phyloP scores from a whole-genome alignment of 768 basidiomycete genomes.

The Phylloporus sp. region DNA sequence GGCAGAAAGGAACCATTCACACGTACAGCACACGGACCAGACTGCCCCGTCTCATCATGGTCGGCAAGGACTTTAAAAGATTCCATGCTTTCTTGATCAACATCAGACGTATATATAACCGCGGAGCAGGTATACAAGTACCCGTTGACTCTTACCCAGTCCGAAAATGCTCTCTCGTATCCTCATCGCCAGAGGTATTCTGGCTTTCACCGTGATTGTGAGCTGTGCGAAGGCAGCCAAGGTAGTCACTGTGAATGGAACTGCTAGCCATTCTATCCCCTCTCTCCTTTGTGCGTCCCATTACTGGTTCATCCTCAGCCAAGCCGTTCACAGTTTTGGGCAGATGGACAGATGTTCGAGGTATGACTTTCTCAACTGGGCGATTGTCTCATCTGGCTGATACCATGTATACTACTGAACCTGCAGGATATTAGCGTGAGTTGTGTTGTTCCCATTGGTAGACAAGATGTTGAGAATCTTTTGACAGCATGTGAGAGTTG shows the following conservation, averaged over 20 bases:
- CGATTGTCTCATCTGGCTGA: not conserved
- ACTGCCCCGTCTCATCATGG: too few relatives aligned
- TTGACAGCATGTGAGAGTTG: constrained; percentile 33
- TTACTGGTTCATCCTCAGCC: not conserved
- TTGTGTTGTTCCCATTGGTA: constrained; percentile 6
- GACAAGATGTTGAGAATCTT: not conserved
- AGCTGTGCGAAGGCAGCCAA: constrained; percentile 5
- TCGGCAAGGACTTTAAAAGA: not conserved
- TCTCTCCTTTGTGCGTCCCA: constrained; percentile 43
- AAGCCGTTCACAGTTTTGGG: not conserved
- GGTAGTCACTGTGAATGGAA: constrained; percentile 42
- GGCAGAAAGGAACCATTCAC: too few relatives aligned
- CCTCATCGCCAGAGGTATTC: not conserved
- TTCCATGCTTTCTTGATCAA: not conserved
- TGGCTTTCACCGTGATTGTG: constrained; percentile 2
- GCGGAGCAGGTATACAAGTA: not conserved
- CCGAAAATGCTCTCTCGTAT: constrained; percentile 4
- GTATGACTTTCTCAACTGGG: constrained; percentile 24
- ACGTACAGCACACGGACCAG: too few relatives aligned
- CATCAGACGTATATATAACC: not conserved
- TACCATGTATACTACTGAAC: not conserved
- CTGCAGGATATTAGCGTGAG: constrained; percentile 57
- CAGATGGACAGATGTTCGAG: constrained; percentile 60
- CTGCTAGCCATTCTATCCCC: constrained; percentile 50
- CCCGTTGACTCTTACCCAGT: not conserved